Conservation (phyloP, 345 rosid genomes). For the Corchorus capsularis region DNA sequence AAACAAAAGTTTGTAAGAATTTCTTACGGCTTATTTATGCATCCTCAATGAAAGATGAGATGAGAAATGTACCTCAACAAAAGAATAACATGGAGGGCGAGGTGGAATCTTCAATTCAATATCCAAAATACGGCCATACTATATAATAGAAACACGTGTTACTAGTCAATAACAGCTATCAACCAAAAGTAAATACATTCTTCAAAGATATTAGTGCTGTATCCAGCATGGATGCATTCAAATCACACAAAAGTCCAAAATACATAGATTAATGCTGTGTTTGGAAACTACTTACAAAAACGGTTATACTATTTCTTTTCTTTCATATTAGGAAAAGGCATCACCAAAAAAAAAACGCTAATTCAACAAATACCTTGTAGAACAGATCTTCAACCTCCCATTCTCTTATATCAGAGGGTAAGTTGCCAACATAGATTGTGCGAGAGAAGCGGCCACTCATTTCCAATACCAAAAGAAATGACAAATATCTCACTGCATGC, state of each 20-base stretch:
- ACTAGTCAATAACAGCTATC: not conserved
- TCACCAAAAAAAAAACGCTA: not conserved
- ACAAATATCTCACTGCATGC: conserved; percentile 40
- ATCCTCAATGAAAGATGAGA: not conserved
- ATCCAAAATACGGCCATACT: conserved; percentile 92
- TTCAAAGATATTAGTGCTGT: not conserved
- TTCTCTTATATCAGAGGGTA: conserved; percentile 89
- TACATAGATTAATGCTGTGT: not conserved
- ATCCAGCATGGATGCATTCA: too few species aligned
- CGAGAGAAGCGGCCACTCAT: conserved; percentile 98
- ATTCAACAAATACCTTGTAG: conserved; percentile 69
- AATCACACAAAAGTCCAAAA: not conserved
- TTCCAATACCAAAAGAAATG: conserved; percentile 32
- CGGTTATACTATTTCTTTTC: not conserved
- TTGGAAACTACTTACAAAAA: not conserved
- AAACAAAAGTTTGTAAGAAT: conserved; percentile 22
- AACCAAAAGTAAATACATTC: not conserved
- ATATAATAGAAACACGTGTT: conserved; percentile 19
- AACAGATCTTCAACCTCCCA: conserved; percentile 89
- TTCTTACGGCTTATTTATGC: not conserved
- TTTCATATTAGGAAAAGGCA: not conserved
- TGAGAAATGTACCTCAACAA: conserved; percentile 73
- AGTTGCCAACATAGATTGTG: conserved; percentile 95
- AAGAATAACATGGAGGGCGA: conserved; percentile 94
- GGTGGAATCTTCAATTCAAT: conserved; percentile 95